phyloP scores from a whole-genome alignment of 2,329 filamentous ascomycete genomes.

The Cladosporium sp. region DNA sequence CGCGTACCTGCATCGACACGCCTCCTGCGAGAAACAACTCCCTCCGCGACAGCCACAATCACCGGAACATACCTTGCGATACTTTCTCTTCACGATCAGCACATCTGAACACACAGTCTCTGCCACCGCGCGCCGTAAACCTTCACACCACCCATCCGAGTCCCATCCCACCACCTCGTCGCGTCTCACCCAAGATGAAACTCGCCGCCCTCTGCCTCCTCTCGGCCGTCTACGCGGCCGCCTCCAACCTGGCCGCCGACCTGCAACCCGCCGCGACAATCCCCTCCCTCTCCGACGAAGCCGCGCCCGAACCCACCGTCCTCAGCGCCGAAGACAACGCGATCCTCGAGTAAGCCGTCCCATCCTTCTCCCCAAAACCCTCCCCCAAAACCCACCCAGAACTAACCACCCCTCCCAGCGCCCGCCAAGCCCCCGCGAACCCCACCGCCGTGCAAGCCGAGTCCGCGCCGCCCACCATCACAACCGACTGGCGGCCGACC shows the following conservation, averaged over 20 bases:
- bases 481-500: slow-evolving; percentile 20
- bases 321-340: background rate
- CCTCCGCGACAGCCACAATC: slow-evolving; percentile 2
- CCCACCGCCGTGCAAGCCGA: slow-evolving; percentile 13
- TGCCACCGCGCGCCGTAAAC: too few relatives aligned
- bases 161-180: background rate
- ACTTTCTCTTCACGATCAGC: background rate
- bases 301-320: slow-evolving; percentile 4
- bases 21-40: background rate
- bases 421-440: slow-evolving; percentile 17
- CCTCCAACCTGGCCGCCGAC: background rate
- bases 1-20: slow-evolving; percentile 7
- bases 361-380: background rate
- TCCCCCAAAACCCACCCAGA: background rate
- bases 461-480: slow-evolving; percentile 18
- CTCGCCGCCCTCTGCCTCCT: slow-evolving; percentile 5
- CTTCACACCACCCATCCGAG: too few relatives aligned
- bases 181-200: slow-evolving; percentile 1
- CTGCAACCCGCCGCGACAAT: background rate
- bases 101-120: background rate
- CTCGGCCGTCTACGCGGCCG: slow-evolving; percentile 6
- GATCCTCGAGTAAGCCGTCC: slow-evolving; percentile 1
- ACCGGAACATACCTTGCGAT: background rate
- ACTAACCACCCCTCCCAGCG: slow-evolving; percentile 13
- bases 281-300: background rate